Evolutionary conservation across 2,329 filamentous ascomycete species (phyloP), one percentile per base, ranked within the genome.

Genomic region (Stachybotrys chartarum): DNA sequence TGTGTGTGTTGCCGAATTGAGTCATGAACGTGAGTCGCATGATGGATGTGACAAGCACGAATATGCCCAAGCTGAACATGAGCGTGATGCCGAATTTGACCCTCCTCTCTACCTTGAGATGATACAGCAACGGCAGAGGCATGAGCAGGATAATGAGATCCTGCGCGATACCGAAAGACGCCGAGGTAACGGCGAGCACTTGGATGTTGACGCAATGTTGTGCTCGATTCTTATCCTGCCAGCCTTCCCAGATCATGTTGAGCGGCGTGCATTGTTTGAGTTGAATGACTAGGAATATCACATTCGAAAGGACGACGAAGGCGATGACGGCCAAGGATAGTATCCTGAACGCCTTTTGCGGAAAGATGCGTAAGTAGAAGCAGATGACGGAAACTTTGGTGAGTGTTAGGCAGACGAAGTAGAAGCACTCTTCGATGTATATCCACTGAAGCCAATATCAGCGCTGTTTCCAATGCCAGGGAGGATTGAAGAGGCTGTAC

Each of bases 51-150:
- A 64, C 68, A 6, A 74, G 61, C 12, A 70, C 70, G 51, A 78
- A 73, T 16, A 72, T 59, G 31, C 77, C 72, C 14, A 80, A 65
- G 11, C 70, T 72, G 53, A 81, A 69, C 64, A 81, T 75, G 17
- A 73, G 49, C 1, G 66, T 65, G 3, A 79, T 68, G 39, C 72
- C 72, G 1, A 73, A 47, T 63, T 76, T 80, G 59, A 76, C 75
- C 47, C 72, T 70, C n/a, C 64, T 64, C 14, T 68, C 68, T 11
- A 77, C 57, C 8, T 71, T 66, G 11, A 79, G 67, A 2, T 69
- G 60, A 3, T 67, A 58, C 5, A 79, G 57, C 48, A 70, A 70
- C 4, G 74, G 72, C 10, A 80, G 60, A 0, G 78, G 71, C 5
- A 80, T 62, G 2, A 65, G 53, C 51, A 80, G 68, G 7, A 81